These are phyloP conservation scores for Stellera chamaejasme DNA, from an alignment of 345 rosid genomes.

Conservation along the genomic window DNA sequence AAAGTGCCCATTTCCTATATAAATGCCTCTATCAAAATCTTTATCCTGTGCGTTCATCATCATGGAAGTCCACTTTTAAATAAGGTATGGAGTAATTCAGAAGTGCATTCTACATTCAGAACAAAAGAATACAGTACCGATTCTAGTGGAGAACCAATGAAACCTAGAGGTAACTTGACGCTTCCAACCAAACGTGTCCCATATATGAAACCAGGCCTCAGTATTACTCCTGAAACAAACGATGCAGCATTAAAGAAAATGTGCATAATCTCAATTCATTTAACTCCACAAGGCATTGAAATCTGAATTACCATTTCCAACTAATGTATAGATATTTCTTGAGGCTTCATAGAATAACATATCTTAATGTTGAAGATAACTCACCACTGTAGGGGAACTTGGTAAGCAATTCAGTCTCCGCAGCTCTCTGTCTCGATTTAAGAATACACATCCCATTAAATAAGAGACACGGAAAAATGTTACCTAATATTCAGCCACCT, in stretches of 20 bases:
- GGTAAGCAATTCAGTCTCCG: conserved; percentile 85
- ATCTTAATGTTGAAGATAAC: conserved; percentile 1
- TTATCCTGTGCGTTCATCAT: too few relatives aligned
- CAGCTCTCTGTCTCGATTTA: conserved; percentile 59
- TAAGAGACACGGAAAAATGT: not conserved
- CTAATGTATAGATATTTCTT: not conserved
- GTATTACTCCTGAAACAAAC: conserved; percentile 55
- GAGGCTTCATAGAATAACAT: not conserved
- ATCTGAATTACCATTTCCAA: not conserved
- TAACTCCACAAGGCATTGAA: not conserved
- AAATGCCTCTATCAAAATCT: too few relatives aligned
- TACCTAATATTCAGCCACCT: not conserved
- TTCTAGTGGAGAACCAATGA: conserved; percentile 85
- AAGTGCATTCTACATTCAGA: not conserved
- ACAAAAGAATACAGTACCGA: conserved; percentile 36
- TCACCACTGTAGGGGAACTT: conserved; percentile 91
- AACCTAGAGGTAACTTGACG: conserved; percentile 72
- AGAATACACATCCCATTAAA: conserved; percentile 1
- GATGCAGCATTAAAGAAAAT: not conserved
- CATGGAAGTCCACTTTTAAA: too few relatives aligned
- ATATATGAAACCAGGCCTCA: conserved; percentile 93
- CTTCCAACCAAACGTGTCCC: conserved; percentile 86
- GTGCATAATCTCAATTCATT: not conserved
- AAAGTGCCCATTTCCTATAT: too few relatives aligned
- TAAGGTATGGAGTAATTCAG: too few relatives aligned